Evolutionary conservation across 1,139 yeast genomes (phyloP), one percentile per base, ranked within the genome.

Genomic region (Taiozyma sp.): DNA sequence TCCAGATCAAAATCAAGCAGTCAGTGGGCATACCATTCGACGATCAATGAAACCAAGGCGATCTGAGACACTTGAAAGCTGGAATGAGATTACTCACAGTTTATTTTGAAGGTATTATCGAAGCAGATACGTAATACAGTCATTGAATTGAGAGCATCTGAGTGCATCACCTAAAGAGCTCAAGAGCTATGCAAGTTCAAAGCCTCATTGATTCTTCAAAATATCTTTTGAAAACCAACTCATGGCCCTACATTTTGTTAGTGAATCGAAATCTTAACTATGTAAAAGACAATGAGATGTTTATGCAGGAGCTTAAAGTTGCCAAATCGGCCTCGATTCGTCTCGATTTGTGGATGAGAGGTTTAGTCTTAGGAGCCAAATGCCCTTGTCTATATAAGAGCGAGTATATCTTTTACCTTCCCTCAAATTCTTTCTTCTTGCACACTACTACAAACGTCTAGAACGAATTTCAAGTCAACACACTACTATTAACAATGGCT

Each of bases 131-230:
- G 19, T 19, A 19, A 19, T 19, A 19, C 19, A 19, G 19, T 24
- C 27, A 24, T 24, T 24, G 27, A 24, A 3, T 24, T 24, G 27
- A 8, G 27, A 24, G 8, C 27, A 24, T 24, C 19, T 19, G 57
- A 85, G 84, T 64, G 70, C 27, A 24, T 24, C 27, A 2, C 27
- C 6, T 8, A 24, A 24, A 29, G 30, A 29, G 30, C 30, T 29
- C 10, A 29, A 29, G 13, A 29, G 30, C 10, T 12, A 29, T 29
- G 30, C 30, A 29, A 10, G 12, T 29, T 12, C 13, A 8, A 29
- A 12, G 9, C 12, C 2, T 29, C 12, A 29, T 29, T 29, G 13
- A 9, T 8, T 24, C 8, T 8, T 24, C 27, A 24, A 24, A 24
- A 24, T 8, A 1, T 8, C 8, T 14, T 14, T 30, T 30, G 7